Base-by-base conservation (phyloP, 2,329 filamentous ascomycete species). In the Pestalotiopsis sp. region DNA sequence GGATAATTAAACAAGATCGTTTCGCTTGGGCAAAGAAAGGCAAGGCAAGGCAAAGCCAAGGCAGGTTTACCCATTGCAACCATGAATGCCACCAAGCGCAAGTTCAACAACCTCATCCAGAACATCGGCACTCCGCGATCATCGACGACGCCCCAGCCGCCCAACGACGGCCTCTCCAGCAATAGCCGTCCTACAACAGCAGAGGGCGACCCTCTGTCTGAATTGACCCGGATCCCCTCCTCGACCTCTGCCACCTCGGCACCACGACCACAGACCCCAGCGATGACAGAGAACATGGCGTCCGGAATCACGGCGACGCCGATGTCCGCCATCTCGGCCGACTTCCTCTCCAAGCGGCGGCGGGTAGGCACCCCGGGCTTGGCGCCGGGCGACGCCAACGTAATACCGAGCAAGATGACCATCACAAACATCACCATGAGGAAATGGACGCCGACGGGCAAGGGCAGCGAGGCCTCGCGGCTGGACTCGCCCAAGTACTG, bases 41-140 rank as follows among this genome's bases (percentile, higher is more conserved):
- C 30, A 35, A 35, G 7, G 30, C 30, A 35, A 35, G 2, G 6
- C 30, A 22, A 13, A 58, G 52, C 40, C 24, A 10, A 30, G n/a
- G 35, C n/a, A 61, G n/a, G n/a, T 35, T 61, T 35, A 38, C 63
- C 52, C 63, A 26, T 38, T 22, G 30, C 63, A 65, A 44, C 68
- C 70, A 92, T 94, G 83, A 92, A 92, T 76, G 88, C 91, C 26
- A 93, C 91, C n/a, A 95, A 94, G 81, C 87, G 92, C 73, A 94
- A 94, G 79, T 94, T 94, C 82, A 92, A 94, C 79, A 86, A 87
- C 74, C 85, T 94, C 17, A 83, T 94, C 35, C 91, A 94, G 76
- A 84, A 88, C 71, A 84, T 91, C 73, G 87, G 87, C 74, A 87
- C 81, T 73, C 78, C 79, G 74, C 75, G 81, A 35, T 82, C 83